Percentiles rank a stretch among this genome's conserved stretches.
Conservation (phyloP, 495 filamentous ascomycete genomes). For the Jackrogersella multiformis region DNA sequence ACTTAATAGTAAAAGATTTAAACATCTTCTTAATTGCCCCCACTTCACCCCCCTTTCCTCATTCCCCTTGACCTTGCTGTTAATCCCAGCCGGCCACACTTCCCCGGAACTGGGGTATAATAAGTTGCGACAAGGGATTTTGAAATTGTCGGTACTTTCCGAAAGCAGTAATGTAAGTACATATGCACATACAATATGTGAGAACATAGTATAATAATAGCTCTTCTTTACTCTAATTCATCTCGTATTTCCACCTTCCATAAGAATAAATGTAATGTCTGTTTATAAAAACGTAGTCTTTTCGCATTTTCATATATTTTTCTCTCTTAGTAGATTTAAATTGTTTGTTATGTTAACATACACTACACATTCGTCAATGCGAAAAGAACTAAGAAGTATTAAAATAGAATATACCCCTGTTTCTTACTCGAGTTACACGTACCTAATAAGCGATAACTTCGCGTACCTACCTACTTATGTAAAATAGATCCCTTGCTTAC, state of each 20-base stretch:
- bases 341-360: no score
- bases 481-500: conserved; percentile 16
- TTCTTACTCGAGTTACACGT: not conserved
- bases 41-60: conserved; percentile 18
- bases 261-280: no score
- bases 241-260: no score
- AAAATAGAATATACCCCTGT: not conserved
- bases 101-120: conserved; percentile 40
- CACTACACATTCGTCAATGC: not conserved
- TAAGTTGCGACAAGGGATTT: conserved; percentile 26
- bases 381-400: not conserved
- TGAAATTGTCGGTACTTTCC: conserved; percentile 21
- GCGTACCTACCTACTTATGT: no score
- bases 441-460: not conserved
- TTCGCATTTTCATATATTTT: not conserved
- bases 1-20: conserved; percentile 14
- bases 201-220: not conserved
- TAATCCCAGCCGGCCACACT: conserved; percentile 38
- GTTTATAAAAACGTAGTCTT: no score
- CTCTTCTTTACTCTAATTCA: not conserved
- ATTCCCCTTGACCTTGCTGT: conserved; percentile 33
- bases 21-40: conserved; percentile 6
- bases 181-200: no score
- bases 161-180: conserved; percentile 24
- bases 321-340: not conserved